Base-by-base conservation (phyloP, 1,139 yeast species). In the Suhomyces maxii region DNA sequence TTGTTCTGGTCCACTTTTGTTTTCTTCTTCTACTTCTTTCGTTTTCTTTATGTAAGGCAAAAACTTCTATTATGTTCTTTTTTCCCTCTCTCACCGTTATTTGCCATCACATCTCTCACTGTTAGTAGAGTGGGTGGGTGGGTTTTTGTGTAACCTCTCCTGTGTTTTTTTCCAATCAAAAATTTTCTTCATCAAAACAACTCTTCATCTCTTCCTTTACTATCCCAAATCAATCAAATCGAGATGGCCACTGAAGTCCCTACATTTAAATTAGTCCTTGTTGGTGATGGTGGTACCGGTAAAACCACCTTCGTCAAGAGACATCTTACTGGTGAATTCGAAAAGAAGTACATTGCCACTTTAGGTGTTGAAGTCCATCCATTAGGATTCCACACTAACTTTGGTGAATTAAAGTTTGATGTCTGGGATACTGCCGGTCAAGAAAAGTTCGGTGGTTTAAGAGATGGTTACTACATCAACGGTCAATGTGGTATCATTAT, bases 361-460 rank as follows among this genome's bases (percentile, higher is more conserved):
- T 88, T 91, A 67, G 99, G 99, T 80, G 99, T 95, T 59, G 99
- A 95, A 75, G 99, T 95, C 58, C 97, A 93, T 72, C 99, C 99
- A 60, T 84, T 95, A 74, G 91, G 95, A 42, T 95, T 95, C 86
- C 89, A 84, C 86, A 95, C 99, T 70, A 93, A 93, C 82, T 93
- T 79, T 66, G 99, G 99, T 77, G 97, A 93, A 77, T 89, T 95
- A 77, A 91, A 89, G 76, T 95, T 95, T 74, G 97, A 95, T 69
- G 97, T 93, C 63, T 95, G 99, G 99, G 99, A 95, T 75, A 95
- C 99, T 53, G 99, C 99, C 50, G 99, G 99, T 56, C 99, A 95
- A 80, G 99, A 95, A 79, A 95, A 95, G 79, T 93, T 95, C 64
- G 99, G 99, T 73, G 99, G 99, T 64, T 82, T 95, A 68, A 91